Percentiles rank a stretch among this genome's conserved stretches.
Conservation (phyloP, 345 rosid genomes). For the Arabidopsis arenosa region DNA sequence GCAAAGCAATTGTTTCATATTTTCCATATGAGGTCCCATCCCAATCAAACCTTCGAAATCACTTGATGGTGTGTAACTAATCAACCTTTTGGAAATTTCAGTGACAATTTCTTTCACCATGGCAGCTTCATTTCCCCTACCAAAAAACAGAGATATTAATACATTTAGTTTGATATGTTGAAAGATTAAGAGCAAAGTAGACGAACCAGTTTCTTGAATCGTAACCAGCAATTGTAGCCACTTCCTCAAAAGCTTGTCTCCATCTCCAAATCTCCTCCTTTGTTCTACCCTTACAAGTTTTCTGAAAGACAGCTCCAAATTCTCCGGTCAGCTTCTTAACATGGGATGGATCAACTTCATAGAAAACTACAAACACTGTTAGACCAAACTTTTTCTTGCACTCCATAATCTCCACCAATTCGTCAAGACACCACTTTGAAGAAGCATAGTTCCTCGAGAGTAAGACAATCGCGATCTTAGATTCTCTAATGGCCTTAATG, state of each 20-base stretch:
- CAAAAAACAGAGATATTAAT: not conserved
- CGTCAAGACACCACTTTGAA: not conserved
- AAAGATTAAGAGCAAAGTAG: not conserved
- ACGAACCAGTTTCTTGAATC: not conserved
- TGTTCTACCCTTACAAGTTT: not conserved
- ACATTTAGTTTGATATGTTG: not conserved
- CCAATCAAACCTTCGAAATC: not conserved
- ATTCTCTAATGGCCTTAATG: not conserved
- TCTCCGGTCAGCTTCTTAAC: not conserved
- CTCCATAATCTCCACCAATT: not conserved
- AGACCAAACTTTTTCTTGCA: not conserved
- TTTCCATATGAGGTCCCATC: not conserved
- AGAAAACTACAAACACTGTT: not conserved
- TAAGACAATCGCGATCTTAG: not conserved
- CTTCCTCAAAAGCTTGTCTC: not conserved
- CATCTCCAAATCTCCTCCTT: not conserved
- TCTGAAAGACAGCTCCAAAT: not conserved
- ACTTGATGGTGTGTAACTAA: not conserved
- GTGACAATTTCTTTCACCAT: not conserved
- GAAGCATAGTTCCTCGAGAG: not conserved
- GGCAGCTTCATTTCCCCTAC: not conserved
- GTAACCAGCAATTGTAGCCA: not conserved
- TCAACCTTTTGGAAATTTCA: not conserved
- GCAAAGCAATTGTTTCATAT: not conserved
- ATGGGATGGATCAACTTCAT: conserved; percentile 1